Evolutionary conservation across 2,329 filamentous ascomycete species (phyloP).

Genomic region (Fusarium liriodendri): DNA sequence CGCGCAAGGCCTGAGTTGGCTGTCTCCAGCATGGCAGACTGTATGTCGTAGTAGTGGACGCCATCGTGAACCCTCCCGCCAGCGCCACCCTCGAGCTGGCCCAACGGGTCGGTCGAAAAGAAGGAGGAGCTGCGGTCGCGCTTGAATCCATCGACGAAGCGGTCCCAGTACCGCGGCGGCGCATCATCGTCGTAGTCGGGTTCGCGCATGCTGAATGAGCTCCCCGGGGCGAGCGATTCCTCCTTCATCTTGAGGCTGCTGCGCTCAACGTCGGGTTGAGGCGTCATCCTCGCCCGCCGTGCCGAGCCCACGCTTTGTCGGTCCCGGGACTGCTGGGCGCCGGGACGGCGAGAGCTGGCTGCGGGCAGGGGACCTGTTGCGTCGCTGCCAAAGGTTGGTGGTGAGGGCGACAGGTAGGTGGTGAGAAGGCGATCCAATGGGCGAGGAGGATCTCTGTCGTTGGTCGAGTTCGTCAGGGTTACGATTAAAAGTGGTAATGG

Average conservation of each 20-base stretch:
- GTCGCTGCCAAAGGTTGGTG: constrained; percentile 15
- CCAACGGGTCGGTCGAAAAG: constrained; percentile 58
- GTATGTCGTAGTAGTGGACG: constrained; percentile 66
- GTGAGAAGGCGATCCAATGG: constrained; percentile 31
- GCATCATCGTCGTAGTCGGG: constrained; percentile 56
- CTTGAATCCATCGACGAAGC: constrained; percentile 71
- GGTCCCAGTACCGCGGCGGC: constrained; percentile 50
- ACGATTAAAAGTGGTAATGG: constrained; percentile 5
- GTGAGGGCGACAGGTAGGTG: constrained; percentile 24
- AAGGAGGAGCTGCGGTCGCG: constrained; percentile 66
- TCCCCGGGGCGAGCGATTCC: constrained; percentile 63
- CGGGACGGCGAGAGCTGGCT: constrained; percentile 35
- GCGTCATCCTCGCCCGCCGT: constrained; percentile 54
- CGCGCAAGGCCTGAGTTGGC: constrained; percentile 80
- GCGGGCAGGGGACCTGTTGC: constrained; percentile 15
- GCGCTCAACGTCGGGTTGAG: constrained; percentile 62
- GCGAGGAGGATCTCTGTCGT: constrained; percentile 16
- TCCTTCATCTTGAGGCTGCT: constrained; percentile 70
- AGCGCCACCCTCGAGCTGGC: constrained; percentile 46
- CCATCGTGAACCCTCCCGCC: constrained; percentile 49
- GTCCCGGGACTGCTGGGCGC: constrained; percentile 14
- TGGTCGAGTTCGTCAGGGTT: constrained; percentile 33
- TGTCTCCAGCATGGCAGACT: constrained; percentile 75
- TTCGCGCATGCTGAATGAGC: constrained; percentile 64
- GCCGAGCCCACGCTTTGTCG: constrained; percentile 37